A percentile compares a stretch with the other conserved stretches of the same genome.
Conservation (phyloP, 371 early-diverging fungal genomes). For the Basidiobolus meristosporus region DNA sequence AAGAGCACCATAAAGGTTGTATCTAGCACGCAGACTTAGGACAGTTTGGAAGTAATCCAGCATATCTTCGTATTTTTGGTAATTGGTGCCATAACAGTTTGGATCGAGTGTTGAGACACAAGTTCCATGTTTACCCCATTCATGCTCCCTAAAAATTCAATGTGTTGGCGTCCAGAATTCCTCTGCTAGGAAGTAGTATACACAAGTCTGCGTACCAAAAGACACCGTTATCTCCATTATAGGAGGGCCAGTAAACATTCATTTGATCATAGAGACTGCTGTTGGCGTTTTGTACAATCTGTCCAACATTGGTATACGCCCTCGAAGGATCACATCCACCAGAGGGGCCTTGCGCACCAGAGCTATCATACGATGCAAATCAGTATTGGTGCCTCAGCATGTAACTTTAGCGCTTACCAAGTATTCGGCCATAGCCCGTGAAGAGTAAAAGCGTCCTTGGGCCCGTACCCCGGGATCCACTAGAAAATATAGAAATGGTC, state of each 20-base stretch:
- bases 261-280: slow-evolving; percentile 22
- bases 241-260: slow-evolving; percentile 55
- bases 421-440: slow-evolving; percentile 74
- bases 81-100: slow-evolving; percentile 20
- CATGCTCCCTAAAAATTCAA: slow-evolving; percentile 10
- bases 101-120: slow-evolving; percentile 46
- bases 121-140: slow-evolving; percentile 72
- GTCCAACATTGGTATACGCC: slow-evolving; percentile 17
- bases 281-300: slow-evolving; percentile 11
- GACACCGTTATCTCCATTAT: slow-evolving; percentile 23
- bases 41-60: slow-evolving; percentile 27
- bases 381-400: slow-evolving; percentile 4
- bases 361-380: slow-evolving; percentile 1
- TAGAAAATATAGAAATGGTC: no score
- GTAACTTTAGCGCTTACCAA: slow-evolving; percentile 12
- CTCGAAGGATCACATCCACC: slow-evolving; percentile 45
- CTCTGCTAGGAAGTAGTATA: no score
- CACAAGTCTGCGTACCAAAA: slow-evolving; percentile 11
- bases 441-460: slow-evolving; percentile 27
- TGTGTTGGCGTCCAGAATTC: not conserved
- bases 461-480: slow-evolving; percentile 29
- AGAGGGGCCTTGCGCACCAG: slow-evolving; percentile 29
- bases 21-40: slow-evolving; percentile 22
- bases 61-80: slow-evolving; percentile 24
- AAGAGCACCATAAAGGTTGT: slow-evolving; percentile 34